Evolutionary conservation across 2,329 filamentous ascomycete species (phyloP), one percentile per base, ranked within the genome.

Genomic region (Talaromyces sp.): DNA sequence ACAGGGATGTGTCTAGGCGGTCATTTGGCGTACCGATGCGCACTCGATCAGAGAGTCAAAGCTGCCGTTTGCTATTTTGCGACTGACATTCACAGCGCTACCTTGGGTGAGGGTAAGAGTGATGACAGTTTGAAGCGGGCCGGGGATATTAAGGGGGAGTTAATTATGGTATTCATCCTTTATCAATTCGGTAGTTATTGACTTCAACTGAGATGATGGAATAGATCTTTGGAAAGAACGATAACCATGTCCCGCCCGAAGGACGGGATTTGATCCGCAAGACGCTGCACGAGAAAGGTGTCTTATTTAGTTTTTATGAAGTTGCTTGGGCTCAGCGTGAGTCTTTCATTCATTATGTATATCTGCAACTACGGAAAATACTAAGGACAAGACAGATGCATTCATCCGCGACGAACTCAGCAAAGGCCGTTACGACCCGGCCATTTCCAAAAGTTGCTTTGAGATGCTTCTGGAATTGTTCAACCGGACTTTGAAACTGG

Each of bases 1-100:
- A 93, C 90, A 13, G 92, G 92, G 67, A 97, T 97, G 93, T 97
- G 93, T 77, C 87, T 97, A 1, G 94, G 94, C 61, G 93, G 94
- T 1, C 94, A 97, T 75, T 86, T 97, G 19, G 91, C 90, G 78
- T 90, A 87, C 75, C 83, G 88, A 49, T 87, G 85, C 71, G 87
- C 88, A 71, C 84, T 97, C 58, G 92, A 97, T 77, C 83, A 86
- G 25, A 86, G 93, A 64, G 86, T 97, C 66, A 84, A 85, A 45
- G 91, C 92, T 35, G 88, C 88, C 43, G 90, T 96, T 35, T 89
- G 92, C 76, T 98, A 93, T 82, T 97, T 97, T 78, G 92, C 92
- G 9, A 97, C 93, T 7, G 94, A 97, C 79, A 88, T 97, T 61
- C 94, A 97, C 81, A 87, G 83, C 68, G 85, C 86, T 65, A 92